A percentile compares a stretch with the other conserved stretches of the same genome.
phyloP scores from a whole-genome alignment of 2,329 filamentous ascomycete species.

The Colletotrichum salicis region DNA sequence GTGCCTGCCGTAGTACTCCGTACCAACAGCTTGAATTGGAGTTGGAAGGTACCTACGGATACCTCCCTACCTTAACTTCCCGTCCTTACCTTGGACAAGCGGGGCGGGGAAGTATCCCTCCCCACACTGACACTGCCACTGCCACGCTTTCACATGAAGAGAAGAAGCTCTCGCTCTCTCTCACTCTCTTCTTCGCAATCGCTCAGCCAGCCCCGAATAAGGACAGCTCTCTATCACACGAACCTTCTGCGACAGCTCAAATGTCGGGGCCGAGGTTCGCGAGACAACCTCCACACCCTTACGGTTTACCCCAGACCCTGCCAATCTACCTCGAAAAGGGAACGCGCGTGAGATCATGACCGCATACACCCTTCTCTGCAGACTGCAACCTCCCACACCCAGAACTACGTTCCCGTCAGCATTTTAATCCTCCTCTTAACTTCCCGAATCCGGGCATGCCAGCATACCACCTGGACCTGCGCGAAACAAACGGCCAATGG shows the following conservation, averaged over 20 bases:
- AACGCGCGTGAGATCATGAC: background rate
- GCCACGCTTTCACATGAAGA: conserved; percentile 7
- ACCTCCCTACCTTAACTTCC: too few species aligned
- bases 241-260: background rate
- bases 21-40: too few species aligned
- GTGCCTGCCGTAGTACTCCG: background rate
- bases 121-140: background rate
- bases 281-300: background rate
- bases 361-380: background rate
- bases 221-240: background rate
- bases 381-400: background rate
- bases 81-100: background rate
- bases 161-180: background rate
- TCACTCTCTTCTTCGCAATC: background rate
- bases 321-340: background rate
- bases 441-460: background rate
- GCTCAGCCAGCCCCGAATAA: background rate
- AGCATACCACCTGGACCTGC: background rate
- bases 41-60: too few species aligned
- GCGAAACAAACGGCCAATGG: background rate
- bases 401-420: background rate
- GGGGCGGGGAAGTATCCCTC: background rate
- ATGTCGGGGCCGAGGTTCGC: background rate
- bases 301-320: background rate
- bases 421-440: background rate